These are phyloP conservation scores for Syncephalastrum sp. DNA, from an alignment of 371 early-diverging fungal species.

Conservation along the genomic window DNA sequence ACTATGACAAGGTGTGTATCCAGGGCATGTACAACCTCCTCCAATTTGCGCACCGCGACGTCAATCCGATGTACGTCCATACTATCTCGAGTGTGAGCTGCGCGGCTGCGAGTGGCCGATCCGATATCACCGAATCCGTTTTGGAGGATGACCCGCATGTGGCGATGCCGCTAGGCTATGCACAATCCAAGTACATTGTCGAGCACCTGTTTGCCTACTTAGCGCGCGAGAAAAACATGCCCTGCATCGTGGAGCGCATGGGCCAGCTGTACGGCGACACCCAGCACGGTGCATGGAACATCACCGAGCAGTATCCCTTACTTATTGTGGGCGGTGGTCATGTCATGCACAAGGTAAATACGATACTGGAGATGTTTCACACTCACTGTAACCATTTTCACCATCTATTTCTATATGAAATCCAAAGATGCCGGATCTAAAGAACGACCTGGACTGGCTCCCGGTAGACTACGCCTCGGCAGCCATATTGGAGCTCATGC, in stretches of 20 bases:
- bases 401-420: not conserved
- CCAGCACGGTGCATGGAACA: conserved; percentile 39
- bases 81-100: conserved; percentile 35
- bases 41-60: conserved; percentile 25
- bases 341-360: conserved; percentile 21
- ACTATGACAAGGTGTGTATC: conserved; percentile 32
- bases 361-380: too few relatives aligned
- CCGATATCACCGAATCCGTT: conserved; percentile 19
- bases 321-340: conserved; percentile 33
- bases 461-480: conserved; percentile 26
- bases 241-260: conserved; percentile 28
- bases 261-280: conserved; percentile 42
- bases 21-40: conserved; percentile 29
- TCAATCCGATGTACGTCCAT: conserved; percentile 32
- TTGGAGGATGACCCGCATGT: conserved; percentile 23
- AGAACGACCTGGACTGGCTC: conserved; percentile 31
- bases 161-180: conserved; percentile 38
- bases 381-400: too few relatives aligned
- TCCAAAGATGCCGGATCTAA: conserved; percentile 27
- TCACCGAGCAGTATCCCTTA: conserved; percentile 33
- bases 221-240: conserved; percentile 25
- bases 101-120: conserved; percentile 10
- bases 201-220: conserved; percentile 28
- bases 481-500: conserved; percentile 28
- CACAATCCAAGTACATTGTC: conserved; percentile 37